These are phyloP conservation scores for Globisporangium parvum DNA, from an alignment of 352 stramenopile species.

Conservation along the genomic window DNA sequence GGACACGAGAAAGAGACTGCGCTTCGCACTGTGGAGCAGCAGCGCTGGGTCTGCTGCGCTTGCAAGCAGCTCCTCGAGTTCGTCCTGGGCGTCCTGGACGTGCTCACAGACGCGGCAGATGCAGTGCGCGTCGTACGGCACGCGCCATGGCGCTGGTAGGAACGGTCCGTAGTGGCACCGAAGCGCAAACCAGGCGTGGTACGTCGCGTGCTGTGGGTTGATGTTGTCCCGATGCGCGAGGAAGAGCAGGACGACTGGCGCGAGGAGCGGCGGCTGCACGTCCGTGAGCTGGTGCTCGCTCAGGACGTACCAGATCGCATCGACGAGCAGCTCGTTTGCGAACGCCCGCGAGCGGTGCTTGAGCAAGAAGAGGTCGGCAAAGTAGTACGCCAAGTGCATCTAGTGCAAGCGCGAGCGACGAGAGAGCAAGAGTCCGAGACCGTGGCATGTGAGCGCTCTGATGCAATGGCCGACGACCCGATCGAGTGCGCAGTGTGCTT, in stretches of 20 bases:
- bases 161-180: conserved; percentile 51
- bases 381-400: conserved; percentile 51
- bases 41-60: not conserved
- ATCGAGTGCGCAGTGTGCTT: too few species aligned
- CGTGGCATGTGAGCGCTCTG: not conserved
- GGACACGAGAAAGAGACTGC: conserved; percentile 6
- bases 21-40: not conserved
- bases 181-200: conserved; percentile 58
- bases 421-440: too few species aligned
- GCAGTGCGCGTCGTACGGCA: conserved; percentile 47
- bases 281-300: conserved; percentile 37
- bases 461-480: too few species aligned
- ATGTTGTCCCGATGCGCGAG: conserved; percentile 64
- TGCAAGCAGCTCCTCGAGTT: conserved; percentile 8
- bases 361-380: conserved; percentile 49
- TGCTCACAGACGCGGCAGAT: conserved; percentile 57
- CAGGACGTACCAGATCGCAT: conserved; percentile 56
- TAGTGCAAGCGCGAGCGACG: conserved; percentile 8
- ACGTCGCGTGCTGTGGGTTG: conserved; percentile 41
- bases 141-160: conserved; percentile 40
- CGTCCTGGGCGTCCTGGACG: conserved; percentile 21
- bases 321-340: conserved; percentile 37
- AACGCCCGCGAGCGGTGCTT: conserved; percentile 35
- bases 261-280: conserved; percentile 38
- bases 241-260: conserved; percentile 52